Evolutionary conservation across 345 rosid genomes (phyloP).

Genomic region (Camelina laxa): DNA sequence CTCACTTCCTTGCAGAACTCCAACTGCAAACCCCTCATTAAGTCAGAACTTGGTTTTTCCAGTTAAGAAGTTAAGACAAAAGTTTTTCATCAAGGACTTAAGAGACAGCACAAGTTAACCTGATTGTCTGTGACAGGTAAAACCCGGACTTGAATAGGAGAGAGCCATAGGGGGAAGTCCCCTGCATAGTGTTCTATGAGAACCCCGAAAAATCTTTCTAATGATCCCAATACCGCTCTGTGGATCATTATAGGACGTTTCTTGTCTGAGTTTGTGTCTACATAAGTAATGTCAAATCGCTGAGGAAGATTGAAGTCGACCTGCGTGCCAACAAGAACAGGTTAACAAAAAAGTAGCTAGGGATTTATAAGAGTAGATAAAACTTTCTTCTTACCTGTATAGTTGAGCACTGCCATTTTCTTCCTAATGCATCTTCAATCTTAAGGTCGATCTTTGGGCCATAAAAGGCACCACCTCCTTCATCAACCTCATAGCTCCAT

Average conservation of each 20-base stretch:
- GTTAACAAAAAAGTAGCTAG: not conserved
- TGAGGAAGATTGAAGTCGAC: conserved; percentile 94
- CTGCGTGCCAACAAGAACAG: conserved; percentile 48
- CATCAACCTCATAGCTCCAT: conserved; percentile 90
- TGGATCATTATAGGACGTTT: conserved; percentile 95
- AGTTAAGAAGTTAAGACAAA: not conserved
- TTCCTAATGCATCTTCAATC: conserved; percentile 95
- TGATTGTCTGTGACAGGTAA: conserved; percentile 91
- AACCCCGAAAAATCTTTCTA: conserved; percentile 93
- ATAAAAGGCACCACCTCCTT: conserved; percentile 99
- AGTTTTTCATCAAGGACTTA: not conserved
- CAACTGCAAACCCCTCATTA: conserved; percentile 49
- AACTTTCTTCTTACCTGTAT: conserved; percentile 64
- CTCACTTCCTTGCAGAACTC: conserved; percentile 70
- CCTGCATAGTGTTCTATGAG: conserved; percentile 98
- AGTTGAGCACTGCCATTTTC: conserved; percentile 99
- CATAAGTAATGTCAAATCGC: conserved; percentile 83
- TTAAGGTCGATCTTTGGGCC: conserved; percentile 97
- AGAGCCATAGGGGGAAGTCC: conserved; percentile 92
- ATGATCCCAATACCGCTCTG: conserved; percentile 92
- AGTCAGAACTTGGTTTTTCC: conserved; percentile 10
- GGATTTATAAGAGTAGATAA: not conserved
- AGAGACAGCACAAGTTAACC: conserved; percentile 50
- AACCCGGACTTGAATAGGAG: conserved; percentile 87
- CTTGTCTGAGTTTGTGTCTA: conserved; percentile 77